phyloP scores from a whole-genome alignment of 1,139 yeast species.

The Yamadazyma sp. region DNA sequence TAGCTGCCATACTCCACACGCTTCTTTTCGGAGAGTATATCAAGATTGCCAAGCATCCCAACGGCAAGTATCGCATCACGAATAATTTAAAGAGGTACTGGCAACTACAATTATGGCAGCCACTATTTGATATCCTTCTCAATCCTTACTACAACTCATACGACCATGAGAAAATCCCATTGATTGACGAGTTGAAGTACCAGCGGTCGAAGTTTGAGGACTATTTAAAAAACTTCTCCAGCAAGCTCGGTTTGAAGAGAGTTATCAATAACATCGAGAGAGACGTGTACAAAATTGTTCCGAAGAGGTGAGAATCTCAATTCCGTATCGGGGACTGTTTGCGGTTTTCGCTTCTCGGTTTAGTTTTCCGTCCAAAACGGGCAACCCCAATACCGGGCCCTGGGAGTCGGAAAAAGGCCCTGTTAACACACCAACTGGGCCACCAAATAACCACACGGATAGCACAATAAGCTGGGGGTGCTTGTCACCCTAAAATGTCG shows the following conservation, averaged over 20 bases:
- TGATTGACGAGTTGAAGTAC: conserved; percentile 34
- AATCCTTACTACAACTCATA: conserved; percentile 47
- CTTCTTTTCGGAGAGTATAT: conserved; percentile 70
- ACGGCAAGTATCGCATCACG: conserved; percentile 35
- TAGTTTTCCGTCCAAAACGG: no score
- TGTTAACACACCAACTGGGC: no score
- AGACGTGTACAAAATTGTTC: conserved; percentile 7
- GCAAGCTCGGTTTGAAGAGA: conserved; percentile 11
- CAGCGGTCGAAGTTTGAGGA: conserved; percentile 45
- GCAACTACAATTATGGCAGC: conserved; percentile 69
- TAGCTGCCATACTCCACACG: conserved; percentile 74
- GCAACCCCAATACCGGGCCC: no score
- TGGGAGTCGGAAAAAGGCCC: no score
- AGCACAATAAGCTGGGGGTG: no score
- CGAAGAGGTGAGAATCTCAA: conserved; percentile 4
- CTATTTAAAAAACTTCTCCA: conserved; percentile 30
- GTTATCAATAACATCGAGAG: conserved; percentile 12
- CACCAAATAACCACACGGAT: no score
- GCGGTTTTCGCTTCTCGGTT: neutral
- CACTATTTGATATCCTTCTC: conserved; percentile 61
- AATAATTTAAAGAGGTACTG: conserved; percentile 69
- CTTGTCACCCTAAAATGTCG: no score
- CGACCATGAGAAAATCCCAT: conserved; percentile 33
- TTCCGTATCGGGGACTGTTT: neutral
- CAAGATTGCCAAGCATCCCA: conserved; percentile 31